Evolutionary conservation across 345 rosid genomes (phyloP).

Genomic region (Eucalyptus coolabah): DNA sequence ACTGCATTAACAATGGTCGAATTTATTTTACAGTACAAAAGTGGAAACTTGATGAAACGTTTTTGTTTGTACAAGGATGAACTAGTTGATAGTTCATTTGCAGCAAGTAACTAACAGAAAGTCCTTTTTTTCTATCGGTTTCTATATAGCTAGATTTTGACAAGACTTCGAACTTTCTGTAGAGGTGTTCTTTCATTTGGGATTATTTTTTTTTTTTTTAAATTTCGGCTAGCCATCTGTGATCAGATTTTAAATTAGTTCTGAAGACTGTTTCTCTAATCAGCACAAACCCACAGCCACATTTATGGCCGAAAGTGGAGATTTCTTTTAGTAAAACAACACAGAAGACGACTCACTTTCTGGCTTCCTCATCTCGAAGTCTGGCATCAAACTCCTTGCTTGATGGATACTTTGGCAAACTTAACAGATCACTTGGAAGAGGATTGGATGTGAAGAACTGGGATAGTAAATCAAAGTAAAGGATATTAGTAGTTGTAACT

Average conservation of each 20-base stretch:
- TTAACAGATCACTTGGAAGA: slow-evolving; percentile 36
- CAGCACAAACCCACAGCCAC: neutral
- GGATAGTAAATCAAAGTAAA: neutral
- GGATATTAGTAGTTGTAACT: neutral
- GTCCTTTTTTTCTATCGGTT: neutral
- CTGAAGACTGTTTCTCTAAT: neutral
- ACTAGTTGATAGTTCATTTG: neutral
- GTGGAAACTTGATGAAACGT: neutral
- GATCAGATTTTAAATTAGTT: neutral
- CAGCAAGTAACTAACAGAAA: neutral
- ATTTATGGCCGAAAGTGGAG: neutral
- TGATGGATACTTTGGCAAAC: slow-evolving; percentile 43
- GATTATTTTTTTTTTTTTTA: neutral
- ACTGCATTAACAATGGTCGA: neutral
- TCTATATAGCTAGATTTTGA: neutral
- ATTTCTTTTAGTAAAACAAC: neutral
- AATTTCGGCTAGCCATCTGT: neutral
- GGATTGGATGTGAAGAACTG: slow-evolving; percentile 41
- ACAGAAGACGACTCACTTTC: slow-evolving; percentile 13
- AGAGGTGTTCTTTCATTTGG: neutral
- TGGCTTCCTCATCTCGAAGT: slow-evolving; percentile 22
- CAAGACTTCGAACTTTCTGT: neutral
- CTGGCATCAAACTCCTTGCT: slow-evolving; percentile 43
- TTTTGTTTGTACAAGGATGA: neutral
- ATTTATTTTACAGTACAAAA: neutral